Evolutionary conservation across 208 protist genomes (phyloP), one percentile per base, ranked within the genome.

Genomic region (Trypanosoma lewisi): DNA sequence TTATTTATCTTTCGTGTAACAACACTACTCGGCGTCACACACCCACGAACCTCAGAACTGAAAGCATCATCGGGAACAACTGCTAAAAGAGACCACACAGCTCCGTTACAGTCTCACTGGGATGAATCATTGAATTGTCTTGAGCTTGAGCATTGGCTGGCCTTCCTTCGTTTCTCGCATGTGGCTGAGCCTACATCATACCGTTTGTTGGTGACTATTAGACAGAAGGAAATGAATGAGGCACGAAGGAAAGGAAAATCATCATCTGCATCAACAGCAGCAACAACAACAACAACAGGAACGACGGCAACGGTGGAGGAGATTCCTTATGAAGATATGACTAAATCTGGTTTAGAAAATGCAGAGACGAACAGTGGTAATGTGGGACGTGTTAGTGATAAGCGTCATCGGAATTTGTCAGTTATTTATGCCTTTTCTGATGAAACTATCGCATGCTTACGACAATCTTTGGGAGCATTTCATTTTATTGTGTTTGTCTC

Each of bases 101-200:
- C 36, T 34, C 4, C 5, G 23, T 3, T 19, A 30, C 16, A 27
- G 4, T 42, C 7, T 17, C 27, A 42, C 1, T 73, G 67, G 67
- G 44, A 61, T 44, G 44, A 61, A 9, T 37, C 48, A 2, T 47
- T 73, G 19, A 48, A 66, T 48, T 6, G 28, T 4, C 54, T 73
- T 25, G 60, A 63, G 37, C 45, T 73, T 28, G 52, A 73, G 2
- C 67, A 73, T 49, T 73, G 67, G 67, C 42, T 73, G 25, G n/a
- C 33, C 21, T 23, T 73, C 8, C 27, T 73, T 6, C 51, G 59
- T 19, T 73, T 41, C 42, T 49, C 57, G 1, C 27, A 17, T 34
- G 39, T 51, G 9, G 60, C 33, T 0, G 27, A 51, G 25, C 50
- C 59, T 0, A 58, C 57, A 31, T 73, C 67, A 36, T 41, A 73